Evolutionary conservation across 1,139 yeast species (phyloP).

Genomic region (Candida neerlandica): DNA sequence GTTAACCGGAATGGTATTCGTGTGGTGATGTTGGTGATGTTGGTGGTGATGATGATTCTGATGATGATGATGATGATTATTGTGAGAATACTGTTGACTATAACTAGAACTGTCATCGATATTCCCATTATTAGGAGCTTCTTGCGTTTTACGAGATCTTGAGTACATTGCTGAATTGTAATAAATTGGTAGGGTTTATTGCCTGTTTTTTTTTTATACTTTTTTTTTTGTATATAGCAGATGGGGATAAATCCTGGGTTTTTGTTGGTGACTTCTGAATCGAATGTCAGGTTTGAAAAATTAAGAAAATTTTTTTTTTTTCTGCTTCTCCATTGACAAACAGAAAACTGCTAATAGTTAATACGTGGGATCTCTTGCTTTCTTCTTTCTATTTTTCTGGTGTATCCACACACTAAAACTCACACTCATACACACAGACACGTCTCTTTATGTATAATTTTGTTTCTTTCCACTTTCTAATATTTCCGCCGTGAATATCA

Average conservation of each 20-base stretch:
- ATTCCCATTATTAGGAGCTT: slow-evolving; percentile 14
- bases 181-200: not conserved
- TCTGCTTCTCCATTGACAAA: not conserved
- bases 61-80: slow-evolving; percentile 2
- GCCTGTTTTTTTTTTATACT: not conserved
- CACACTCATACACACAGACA: not conserved
- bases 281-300: slow-evolving; percentile 1
- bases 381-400: not conserved
- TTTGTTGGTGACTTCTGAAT: slow-evolving; percentile 1
- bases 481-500: not conserved
- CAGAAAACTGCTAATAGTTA: not conserved
- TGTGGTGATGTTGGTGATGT: slow-evolving; percentile 26
- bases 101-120: slow-evolving; percentile 11
- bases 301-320: not conserved
- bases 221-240: not conserved
- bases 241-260: not conserved
- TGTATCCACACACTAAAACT: not conserved
- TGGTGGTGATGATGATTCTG: slow-evolving; percentile 5
- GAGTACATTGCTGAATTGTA: slow-evolving; percentile 15
- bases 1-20: slow-evolving; percentile 38
- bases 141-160: slow-evolving; percentile 19
- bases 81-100: slow-evolving; percentile 7
- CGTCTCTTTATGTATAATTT: not conserved
- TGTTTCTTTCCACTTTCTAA: not conserved
- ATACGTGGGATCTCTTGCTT: not conserved